A percentile compares a stretch with the other conserved stretches of the same genome.
phyloP scores from a whole-genome alignment of 2,329 filamentous ascomycete genomes.

The Calycina herbarum region DNA sequence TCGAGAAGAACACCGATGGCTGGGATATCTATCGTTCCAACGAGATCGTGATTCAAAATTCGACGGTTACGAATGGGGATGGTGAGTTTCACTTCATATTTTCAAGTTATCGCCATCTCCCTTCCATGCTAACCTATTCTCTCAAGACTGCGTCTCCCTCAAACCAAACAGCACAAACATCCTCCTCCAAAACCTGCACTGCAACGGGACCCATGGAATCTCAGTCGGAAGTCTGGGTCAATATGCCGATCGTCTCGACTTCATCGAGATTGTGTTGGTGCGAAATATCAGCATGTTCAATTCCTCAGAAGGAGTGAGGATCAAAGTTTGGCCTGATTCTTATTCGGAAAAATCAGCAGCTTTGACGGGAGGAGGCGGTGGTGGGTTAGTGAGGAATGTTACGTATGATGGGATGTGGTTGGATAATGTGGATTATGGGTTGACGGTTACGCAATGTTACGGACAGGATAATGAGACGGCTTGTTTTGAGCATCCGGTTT shows the following conservation, averaged over 20 bases:
- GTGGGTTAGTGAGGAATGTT: background rate
- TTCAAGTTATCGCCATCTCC: background rate
- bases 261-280: background rate
- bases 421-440: background rate
- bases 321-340: background rate
- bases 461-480: background rate
- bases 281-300: background rate
- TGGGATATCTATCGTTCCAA: background rate
- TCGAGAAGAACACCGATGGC: background rate
- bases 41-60: background rate
- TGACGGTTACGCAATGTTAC: background rate
- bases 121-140: background rate
- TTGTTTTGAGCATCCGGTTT: background rate
- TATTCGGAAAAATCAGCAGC: background rate
- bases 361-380: background rate
- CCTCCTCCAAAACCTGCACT: background rate
- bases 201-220: background rate
- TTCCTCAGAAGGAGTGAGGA: background rate
- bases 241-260: background rate
- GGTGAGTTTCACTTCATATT: background rate
- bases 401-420: background rate
- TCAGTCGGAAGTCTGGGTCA: background rate
- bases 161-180: background rate
- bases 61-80: background rate
- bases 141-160: background rate